phyloP scores from a whole-genome alignment of 352 stramenopile genomes.

The Globisporangium barbulae region DNA sequence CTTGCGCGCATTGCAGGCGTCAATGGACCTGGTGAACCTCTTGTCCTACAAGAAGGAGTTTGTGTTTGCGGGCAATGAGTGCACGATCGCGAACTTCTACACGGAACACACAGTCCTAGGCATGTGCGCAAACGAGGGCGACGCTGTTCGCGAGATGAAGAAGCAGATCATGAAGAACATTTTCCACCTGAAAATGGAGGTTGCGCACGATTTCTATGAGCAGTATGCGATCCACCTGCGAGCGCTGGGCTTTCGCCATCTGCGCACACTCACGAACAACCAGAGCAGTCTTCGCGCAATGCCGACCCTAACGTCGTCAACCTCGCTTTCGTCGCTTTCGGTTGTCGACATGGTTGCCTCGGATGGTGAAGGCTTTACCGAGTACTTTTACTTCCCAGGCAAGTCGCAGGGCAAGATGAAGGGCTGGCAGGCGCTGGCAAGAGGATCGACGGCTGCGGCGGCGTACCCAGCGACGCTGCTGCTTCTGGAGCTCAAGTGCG shows the following conservation, averaged over 20 bases:
- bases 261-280: slow-evolving; percentile 37
- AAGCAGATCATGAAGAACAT: slow-evolving; percentile 72
- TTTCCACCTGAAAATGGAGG: slow-evolving; percentile 60
- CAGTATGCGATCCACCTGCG: slow-evolving; percentile 62
- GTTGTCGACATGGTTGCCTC: slow-evolving; percentile 28
- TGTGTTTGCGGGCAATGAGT: slow-evolving; percentile 72
- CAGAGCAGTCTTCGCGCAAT: slow-evolving; percentile 8
- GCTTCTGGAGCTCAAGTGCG: slow-evolving; percentile 69
- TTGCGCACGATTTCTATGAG: slow-evolving; percentile 68
- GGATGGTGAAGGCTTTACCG: slow-evolving; percentile 51
- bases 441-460: slow-evolving; percentile 9
- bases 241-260: slow-evolving; percentile 59
- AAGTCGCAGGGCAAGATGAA: slow-evolving; percentile 28
- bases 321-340: slow-evolving; percentile 22
- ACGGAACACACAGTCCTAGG: slow-evolving; percentile 71
- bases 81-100: slow-evolving; percentile 69
- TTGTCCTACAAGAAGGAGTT: slow-evolving; percentile 87
- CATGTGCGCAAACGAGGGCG: slow-evolving; percentile 62
- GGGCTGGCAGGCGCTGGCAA: slow-evolving; percentile 18
- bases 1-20: slow-evolving; percentile 50
- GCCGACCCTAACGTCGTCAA: neutral
- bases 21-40: slow-evolving; percentile 82
- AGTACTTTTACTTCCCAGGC: slow-evolving; percentile 61
- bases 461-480: slow-evolving; percentile 31
- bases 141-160: slow-evolving; percentile 61